Evolutionary conservation across 2,329 filamentous ascomycete genomes (phyloP).

Genomic region (Diaporthe capsici): DNA sequence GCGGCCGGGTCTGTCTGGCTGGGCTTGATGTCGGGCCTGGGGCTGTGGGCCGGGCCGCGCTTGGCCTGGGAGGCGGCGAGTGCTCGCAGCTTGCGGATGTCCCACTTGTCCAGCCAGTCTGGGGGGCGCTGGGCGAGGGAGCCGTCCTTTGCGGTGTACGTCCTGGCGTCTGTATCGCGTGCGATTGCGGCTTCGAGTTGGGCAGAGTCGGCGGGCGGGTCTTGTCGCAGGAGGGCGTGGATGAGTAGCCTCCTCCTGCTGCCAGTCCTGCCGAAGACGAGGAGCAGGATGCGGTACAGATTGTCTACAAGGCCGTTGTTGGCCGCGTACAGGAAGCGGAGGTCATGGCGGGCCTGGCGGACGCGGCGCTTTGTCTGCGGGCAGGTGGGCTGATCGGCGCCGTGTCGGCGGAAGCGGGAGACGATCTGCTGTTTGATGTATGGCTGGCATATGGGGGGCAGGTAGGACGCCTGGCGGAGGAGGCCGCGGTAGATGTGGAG

Average conservation of each 20-base stretch:
- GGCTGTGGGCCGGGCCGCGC: constrained; percentile 48
- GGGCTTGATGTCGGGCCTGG: constrained; percentile 48
- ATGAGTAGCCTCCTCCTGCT: constrained; percentile 64
- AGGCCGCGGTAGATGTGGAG: constrained; percentile 70
- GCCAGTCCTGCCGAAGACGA: constrained; percentile 68
- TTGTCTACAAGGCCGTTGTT: constrained; percentile 63
- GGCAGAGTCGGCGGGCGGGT: constrained; percentile 56
- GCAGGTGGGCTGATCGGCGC: constrained; percentile 44
- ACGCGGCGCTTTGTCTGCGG: constrained; percentile 48
- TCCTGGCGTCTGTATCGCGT: constrained; percentile 1
- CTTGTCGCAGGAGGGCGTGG: constrained; percentile 52
- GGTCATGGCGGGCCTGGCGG: constrained; percentile 56
- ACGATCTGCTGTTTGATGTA: constrained; percentile 60
- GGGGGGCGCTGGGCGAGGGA: constrained; percentile 29
- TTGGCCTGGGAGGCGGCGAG: constrained; percentile 59
- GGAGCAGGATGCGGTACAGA: constrained; percentile 62
- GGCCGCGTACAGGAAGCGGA: constrained; percentile 66
- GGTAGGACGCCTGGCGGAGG: constrained; percentile 72
- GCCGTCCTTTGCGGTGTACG: constrained; percentile 23
- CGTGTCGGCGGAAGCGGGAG: constrained; percentile 61
- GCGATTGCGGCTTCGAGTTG: constrained; percentile 53
- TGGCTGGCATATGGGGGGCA: constrained; percentile 65
- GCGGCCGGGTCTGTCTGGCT: constrained; percentile 52
- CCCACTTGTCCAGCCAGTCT: constrained; percentile 66
- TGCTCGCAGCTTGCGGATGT: constrained; percentile 58